Evolutionary conservation across 2,329 filamentous ascomycete genomes (phyloP).

Genomic region (Colletotrichum chlorophyti): DNA sequence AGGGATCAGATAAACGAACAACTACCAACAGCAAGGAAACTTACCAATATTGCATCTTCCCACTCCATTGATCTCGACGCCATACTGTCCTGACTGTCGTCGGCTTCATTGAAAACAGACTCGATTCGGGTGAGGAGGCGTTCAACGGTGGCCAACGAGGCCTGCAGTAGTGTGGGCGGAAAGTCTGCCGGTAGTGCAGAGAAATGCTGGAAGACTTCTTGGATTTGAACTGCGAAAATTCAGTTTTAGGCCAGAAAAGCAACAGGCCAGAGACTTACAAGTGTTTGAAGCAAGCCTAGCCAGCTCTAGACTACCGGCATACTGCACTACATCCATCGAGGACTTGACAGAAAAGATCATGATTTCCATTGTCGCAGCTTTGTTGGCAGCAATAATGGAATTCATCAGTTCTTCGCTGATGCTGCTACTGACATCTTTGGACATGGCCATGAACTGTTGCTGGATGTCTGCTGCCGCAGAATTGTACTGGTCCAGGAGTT

Average conservation of each 20-base stretch:
- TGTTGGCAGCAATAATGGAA: slow-evolving; percentile 59
- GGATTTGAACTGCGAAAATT: slow-evolving; percentile 48
- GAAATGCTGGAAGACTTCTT: slow-evolving; percentile 58
- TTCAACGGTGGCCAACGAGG: slow-evolving; percentile 54
- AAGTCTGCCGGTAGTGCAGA: slow-evolving; percentile 48
- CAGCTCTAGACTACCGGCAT: slow-evolving; percentile 51
- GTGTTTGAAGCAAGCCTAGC: slow-evolving; percentile 58
- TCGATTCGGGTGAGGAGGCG: slow-evolving; percentile 54
- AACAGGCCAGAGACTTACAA: slow-evolving; percentile 35
- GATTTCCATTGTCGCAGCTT: slow-evolving; percentile 59
- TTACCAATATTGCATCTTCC: slow-evolving; percentile 56
- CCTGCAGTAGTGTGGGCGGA: slow-evolving; percentile 55
- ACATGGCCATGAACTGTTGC: slow-evolving; percentile 58
- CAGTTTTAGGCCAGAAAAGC: slow-evolving; percentile 28
- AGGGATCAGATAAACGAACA: slow-evolving; percentile 14
- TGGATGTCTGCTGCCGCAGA: slow-evolving; percentile 63
- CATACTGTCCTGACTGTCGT: slow-evolving; percentile 44
- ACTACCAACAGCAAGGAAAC: slow-evolving; percentile 1
- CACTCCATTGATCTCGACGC: slow-evolving; percentile 46
- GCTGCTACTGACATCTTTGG: slow-evolving; percentile 50
- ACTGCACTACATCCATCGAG: slow-evolving; percentile 58
- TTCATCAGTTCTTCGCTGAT: slow-evolving; percentile 54
- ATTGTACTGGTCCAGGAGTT: slow-evolving; percentile 63
- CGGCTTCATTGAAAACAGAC: slow-evolving; percentile 45
- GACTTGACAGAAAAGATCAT: slow-evolving; percentile 54